Evolutionary conservation across 2,329 filamentous ascomycete genomes (phyloP), one percentile per base, ranked within the genome.

Genomic region (Teratosphaeria nubilosa): DNA sequence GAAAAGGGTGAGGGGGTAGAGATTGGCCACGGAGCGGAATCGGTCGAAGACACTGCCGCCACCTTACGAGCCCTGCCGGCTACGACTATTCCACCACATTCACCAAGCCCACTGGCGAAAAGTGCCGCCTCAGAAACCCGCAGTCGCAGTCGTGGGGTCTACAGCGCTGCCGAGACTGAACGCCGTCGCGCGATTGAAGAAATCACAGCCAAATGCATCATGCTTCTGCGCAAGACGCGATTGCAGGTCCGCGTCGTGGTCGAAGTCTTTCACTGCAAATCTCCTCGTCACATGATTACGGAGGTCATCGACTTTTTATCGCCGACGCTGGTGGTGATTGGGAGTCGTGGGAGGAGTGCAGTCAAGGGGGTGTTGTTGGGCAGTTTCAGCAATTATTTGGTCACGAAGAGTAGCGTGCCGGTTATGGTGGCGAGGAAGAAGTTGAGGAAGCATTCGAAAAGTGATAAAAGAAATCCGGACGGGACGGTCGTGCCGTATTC

Each of bases 201-300:
- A 58, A 91, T 99, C 60, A 91, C 90, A 0, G 84, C 92, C 58
- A 84, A 87, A 34, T 90, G 95, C 56, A 82, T 94, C n/a, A 88
- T 86, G 64, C 77, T 97, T 52, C 76, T 99, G 60, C 83, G 92
- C 60, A 96, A 95, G 79, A 99, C 94, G 0, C 84, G 88, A 63
- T 78, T 99, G 59, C 92, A 99, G 72, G 91, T 96, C 54, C 85
- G 91, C 59, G 88, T 96, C 53, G 90, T 96, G 55, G 87, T 99
- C 34, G 94, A 99, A 74, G 92, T 97, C 30, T 87, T 99, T 64
- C 94, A 97, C 75, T 97, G 94, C 85, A 97, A 96, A 80, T 96
- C 89, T 69, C 91, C 94, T 3, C 92, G 94, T 73, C 91, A 96
- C 72, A 82, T 97, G 77, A 91, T 99, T 63, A 95, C 91, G 0